Percentiles rank a stretch among this genome's conserved stretches.
phyloP scores from a whole-genome alignment of 176 grass and related monocot species.

The Oryza meyeriana region DNA sequence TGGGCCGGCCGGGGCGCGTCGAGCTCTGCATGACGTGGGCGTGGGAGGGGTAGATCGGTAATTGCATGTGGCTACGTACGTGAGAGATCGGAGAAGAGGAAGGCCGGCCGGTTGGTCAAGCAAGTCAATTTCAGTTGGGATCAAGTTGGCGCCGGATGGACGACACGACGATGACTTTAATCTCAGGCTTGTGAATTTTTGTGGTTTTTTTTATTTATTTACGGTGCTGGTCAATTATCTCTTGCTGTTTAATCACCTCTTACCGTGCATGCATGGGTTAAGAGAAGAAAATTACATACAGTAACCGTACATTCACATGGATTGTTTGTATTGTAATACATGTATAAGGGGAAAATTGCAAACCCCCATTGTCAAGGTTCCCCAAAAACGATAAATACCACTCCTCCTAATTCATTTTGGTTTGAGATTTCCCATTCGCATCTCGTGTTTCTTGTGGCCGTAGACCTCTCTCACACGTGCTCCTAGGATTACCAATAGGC shows the following conservation, averaged over 20 bases:
- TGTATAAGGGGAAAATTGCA: too few species aligned
- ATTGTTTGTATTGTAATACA: too few species aligned
- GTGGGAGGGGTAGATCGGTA: slow-evolving; percentile 8
- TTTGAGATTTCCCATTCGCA: too few species aligned
- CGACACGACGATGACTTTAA: slow-evolving; percentile 18
- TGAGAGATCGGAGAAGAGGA: not conserved
- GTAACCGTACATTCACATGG: too few species aligned
- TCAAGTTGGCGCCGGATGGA: slow-evolving; percentile 25
- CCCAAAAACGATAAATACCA: too few species aligned
- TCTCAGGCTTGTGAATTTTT: slow-evolving; percentile 6
- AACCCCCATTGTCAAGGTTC: too few species aligned
- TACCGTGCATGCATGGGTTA: too few species aligned
- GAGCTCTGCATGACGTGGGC: not conserved
- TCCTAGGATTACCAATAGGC: too few species aligned
- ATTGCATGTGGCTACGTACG: not conserved
- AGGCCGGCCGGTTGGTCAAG: slow-evolving; percentile 25
- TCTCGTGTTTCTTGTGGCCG: too few species aligned
- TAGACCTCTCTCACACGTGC: too few species aligned
- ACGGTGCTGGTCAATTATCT: slow-evolving; percentile 28
- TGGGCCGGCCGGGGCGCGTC: not conserved
- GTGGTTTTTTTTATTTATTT: slow-evolving; percentile 3
- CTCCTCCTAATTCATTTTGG: too few species aligned
- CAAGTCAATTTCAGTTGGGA: slow-evolving; percentile 40
- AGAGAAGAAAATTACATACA: too few species aligned
- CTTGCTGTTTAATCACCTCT: not conserved